Evolutionary conservation across 805 yeast species (phyloP), one percentile per base, ranked within the genome.

Genomic region (Nakazawaea anatomiae): DNA sequence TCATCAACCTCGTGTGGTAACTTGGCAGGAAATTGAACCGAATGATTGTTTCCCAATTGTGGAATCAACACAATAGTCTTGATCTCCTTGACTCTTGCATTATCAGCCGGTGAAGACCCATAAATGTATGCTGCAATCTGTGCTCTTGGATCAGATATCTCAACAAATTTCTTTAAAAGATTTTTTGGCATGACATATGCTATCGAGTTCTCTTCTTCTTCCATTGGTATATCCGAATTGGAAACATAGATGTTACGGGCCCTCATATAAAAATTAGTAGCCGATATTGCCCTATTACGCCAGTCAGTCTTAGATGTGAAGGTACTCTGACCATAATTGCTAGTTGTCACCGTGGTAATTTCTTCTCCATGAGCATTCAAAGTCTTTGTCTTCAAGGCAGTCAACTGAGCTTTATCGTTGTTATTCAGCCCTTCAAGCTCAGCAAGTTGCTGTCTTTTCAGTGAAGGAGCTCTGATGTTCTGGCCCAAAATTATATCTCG

Each of bases 351-450:
- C 0, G 96, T 92, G 41, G 87, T 85, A 60, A 94, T 92, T 59
- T 91, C 95, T 62, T 94, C 99, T 35, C 99, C 99, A 61, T 91
- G 97, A 2, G 88, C 96, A 62, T 89, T 94, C 29, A 83, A 83
- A 0, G 96, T 87, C 51, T 83, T 85, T 0, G 96, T 83, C 58
- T 89, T 90, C 58, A 85, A 76, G 0, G 96, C 94, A 0, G 90
- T 80, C 34, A 84, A 68, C 56, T 86, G 85, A 18, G 68, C 69
- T 11, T 66, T 70, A 31, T 62, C 70, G 8, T 70, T 72, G 35
- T 71, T 75, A 45, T 70, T 70, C 0, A 70, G 62, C 6, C 77
- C 76, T 48, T 84, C 90, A 47, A 89, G 74, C 52, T 86, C 91
- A 0, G 91, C 84, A 64, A 89, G 80, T 59, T 85, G 87, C 66